Base-by-base conservation (phyloP, 257 asterid genomes). In the Solanum bulbocastanum region DNA sequence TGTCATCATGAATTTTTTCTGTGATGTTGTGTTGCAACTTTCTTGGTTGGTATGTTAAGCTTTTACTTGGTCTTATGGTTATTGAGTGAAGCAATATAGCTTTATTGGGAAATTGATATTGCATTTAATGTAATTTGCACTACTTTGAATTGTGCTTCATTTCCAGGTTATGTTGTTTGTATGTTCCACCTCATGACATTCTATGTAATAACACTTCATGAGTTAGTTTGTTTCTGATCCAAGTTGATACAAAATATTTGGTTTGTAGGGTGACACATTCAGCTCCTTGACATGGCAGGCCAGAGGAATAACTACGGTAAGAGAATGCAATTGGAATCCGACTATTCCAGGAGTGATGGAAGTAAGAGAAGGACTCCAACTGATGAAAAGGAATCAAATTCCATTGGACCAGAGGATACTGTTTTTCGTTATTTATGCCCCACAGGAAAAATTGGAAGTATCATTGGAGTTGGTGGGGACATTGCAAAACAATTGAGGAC, bases 391-490 rank as follows among this genome's bases (percentile, higher is more conserved):
- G 99, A 94, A 74, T 90, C 91, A 18, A 91, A 93, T 66, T 14
- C 88, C 42, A 91, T 96, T 66, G 98, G 99, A 9, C 90, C 94
- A 8, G 97, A 94, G 5, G 93, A 95, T 79, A 94, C 99, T 1
- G 96, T 95, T 76, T 96, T 90, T 52, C 98, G 98, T 16, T 96
- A 94, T 88, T 86, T 96, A 71, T 96, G 98, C 91, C 95, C 98
- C 23, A 88, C 91, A 90, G 90, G 96, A 78, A 95, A 93, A 93
- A 95, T 96, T 30, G 99, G 99, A 82, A 91, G 96, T 90, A 90
- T 96, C 87, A 94, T 96, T 87, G 99, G 99, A n/a, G 91, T 93
- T 32, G 98, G 98, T 76, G 99, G 99, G 60, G 98, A 95, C 68
- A 93, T 93, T 71, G 99, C 96, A 4, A 95, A 94, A 91, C 98